A percentile compares a stretch with the other conserved stretches of the same genome.
Evolutionary conservation across 176 grass and related monocot genomes (phyloP).

Genomic region (Hsuehochloa calcarea): DNA sequence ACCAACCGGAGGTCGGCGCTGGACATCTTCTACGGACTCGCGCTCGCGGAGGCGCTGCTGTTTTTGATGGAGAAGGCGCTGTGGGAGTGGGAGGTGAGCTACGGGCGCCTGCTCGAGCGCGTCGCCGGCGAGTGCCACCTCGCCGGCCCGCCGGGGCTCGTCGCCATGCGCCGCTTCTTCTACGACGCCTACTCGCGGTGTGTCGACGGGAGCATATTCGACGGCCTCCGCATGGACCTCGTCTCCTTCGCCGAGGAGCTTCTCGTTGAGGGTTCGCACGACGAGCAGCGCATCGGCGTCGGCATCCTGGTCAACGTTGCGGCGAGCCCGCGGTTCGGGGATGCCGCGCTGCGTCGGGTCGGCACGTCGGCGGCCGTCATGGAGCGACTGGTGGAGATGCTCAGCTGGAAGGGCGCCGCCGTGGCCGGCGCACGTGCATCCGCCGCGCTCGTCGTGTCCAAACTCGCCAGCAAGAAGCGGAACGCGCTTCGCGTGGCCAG

Average conservation of each 20-base stretch:
- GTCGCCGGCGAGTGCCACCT: no score
- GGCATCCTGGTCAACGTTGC: slow-evolving; percentile 54
- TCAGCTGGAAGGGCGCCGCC: no score
- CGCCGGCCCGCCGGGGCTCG: no score
- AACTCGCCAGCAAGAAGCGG: slow-evolving; percentile 65
- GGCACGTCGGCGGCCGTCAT: slow-evolving; percentile 30
- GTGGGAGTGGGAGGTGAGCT: no score
- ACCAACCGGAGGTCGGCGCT: background rate
- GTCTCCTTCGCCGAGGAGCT: slow-evolving; percentile 36
- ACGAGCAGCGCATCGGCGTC: background rate
- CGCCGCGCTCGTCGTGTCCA: slow-evolving; percentile 61
- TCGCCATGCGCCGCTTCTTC: no score
- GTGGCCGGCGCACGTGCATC: slow-evolving; percentile 35
- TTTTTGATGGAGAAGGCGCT: no score
- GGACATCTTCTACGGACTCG: background rate
- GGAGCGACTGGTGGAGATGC: no score
- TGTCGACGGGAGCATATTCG: background rate
- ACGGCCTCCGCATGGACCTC: slow-evolving; percentile 61
- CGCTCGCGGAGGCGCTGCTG: background rate
- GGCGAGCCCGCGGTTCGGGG: slow-evolving; percentile 2
- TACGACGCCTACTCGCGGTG: no score
- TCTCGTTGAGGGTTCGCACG: slow-evolving; percentile 43
- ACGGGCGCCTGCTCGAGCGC: no score
- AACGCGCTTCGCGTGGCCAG: slow-evolving; percentile 55
- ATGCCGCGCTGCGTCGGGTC: slow-evolving; percentile 46